Evolutionary conservation across 768 basidiomycete genomes (phyloP).

Genomic region (Daedalea quercina): DNA sequence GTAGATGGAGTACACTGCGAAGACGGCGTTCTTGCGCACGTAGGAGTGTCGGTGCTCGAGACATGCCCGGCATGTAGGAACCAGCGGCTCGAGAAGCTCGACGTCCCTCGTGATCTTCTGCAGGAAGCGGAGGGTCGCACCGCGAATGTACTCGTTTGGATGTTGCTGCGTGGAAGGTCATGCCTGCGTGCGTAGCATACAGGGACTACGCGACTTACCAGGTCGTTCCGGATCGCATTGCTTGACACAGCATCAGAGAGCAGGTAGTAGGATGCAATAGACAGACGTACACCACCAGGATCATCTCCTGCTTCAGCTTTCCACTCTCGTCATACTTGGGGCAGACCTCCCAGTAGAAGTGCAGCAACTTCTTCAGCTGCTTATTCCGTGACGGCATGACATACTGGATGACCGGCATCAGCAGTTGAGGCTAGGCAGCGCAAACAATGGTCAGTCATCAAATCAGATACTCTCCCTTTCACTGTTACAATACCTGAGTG

Average conservation of each 20-base stretch:
- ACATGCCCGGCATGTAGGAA: conserved; percentile 89
- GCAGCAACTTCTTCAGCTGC: conserved; percentile 92
- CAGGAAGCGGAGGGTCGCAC: conserved; percentile 92
- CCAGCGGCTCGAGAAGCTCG: conserved; percentile 91
- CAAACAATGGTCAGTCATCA: not conserved
- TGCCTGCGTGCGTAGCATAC: not conserved
- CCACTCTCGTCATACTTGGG: conserved; percentile 96
- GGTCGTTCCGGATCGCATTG: conserved; percentile 96
- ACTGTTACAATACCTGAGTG: conserved; percentile 56
- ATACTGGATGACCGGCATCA: conserved; percentile 99
- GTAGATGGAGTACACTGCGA: conserved; percentile 92
- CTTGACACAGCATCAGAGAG: conserved; percentile 31
- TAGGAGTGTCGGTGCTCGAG: conserved; percentile 97
- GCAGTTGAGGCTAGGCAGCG: conserved; percentile 80
- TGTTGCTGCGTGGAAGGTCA: conserved; percentile 67
- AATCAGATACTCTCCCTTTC: not conserved
- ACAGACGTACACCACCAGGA: conserved; percentile 79
- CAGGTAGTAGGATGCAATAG: conserved; percentile 1
- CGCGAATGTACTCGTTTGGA: conserved; percentile 98
- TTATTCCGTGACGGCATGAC: conserved; percentile 94
- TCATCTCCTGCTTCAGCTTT: conserved; percentile 99
- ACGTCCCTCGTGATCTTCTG: conserved; percentile 92
- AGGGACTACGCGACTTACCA: conserved; percentile 47
- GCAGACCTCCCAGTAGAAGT: conserved; percentile 97
- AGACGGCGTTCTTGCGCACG: conserved; percentile 97